Base-by-base conservation (phyloP, 495 filamentous ascomycete species). In the Daldinia bambusicola region DNA sequence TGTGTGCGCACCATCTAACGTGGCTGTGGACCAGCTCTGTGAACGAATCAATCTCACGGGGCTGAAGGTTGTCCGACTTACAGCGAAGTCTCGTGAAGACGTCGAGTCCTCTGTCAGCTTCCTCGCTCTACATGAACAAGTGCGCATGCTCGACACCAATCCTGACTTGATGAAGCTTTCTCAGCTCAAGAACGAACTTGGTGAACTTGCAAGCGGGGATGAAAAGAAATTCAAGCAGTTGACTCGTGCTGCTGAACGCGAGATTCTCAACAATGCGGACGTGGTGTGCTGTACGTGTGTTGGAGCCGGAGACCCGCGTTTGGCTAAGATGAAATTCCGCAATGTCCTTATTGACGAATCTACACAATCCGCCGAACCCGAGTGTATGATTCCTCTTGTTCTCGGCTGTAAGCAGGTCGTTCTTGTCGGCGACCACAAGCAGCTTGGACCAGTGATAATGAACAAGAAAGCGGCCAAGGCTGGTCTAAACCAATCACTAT, bases 381-480 rank as follows among this genome's bases (percentile, higher is more conserved):
- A 99, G 78, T 98, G 96, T 80, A 97, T 98, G 95, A 99, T 99
- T 75, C 95, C 95, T 20, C 83, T 99, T 48, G 95, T 99, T 48
- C 85, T 99, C 6, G 96, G 95, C 34, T 98, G 95, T 84, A 99
- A 98, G 84, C 95, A 99, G 77, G 93, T 97, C 34, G 95, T 99
- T 3, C 88, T 99, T 18, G 95, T 99, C 55, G 95, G 95, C 65
- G 95, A 99, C 81, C 96, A 99, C 80, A 96, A 98, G 79, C 95
- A 99, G 80, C 89, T 99, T 64, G 95, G 95, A 0, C 95, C 95
- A 8, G 95, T 99, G 74, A 98, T 99, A 79, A 99, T 99, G 96
- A 98, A 98, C 86, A 99, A 99, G 87, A 98, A 98, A 80, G 95
- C 95, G 3, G 95, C 95, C 69, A 98, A 98, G 80, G 95, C 95